Conservation (phyloP, 495 filamentous ascomycete genomes). For the Viridothelium virens region DNA sequence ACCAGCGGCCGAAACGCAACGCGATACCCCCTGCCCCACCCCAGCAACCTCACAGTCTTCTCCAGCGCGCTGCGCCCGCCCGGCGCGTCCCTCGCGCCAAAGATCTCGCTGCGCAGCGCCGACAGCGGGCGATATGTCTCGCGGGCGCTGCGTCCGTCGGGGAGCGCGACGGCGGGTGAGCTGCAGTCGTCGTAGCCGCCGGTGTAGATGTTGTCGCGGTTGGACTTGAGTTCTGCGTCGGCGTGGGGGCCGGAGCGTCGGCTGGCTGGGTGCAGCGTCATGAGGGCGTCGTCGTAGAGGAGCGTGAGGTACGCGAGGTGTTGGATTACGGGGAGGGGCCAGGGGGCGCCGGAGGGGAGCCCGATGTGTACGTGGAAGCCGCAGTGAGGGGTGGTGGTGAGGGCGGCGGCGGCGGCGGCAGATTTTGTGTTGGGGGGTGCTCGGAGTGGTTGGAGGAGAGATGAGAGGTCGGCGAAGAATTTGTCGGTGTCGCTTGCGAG, state of each 20-base stretch:
- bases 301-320: conserved; percentile 27
- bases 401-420: neutral
- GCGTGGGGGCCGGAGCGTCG: conserved; percentile 14
- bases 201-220: conserved; percentile 13
- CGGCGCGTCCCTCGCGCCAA: neutral
- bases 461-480: conserved; percentile 14
- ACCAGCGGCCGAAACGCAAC: neutral
- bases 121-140: neutral
- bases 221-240: conserved; percentile 8
- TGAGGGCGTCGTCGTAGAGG: conserved; percentile 22
- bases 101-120: neutral
- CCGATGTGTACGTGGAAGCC: conserved; percentile 29
- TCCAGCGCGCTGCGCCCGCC: neutral
- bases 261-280: conserved; percentile 13
- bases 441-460: neutral
- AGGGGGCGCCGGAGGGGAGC: conserved; percentile 14
- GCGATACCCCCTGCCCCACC: neutral
- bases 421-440: neutral
- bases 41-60: neutral
- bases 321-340: conserved; percentile 22
- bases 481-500: neutral
- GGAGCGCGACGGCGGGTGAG: neutral
- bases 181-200: neutral
- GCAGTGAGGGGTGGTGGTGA: conserved; percentile 17
- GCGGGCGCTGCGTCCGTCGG: neutral